Conservation (phyloP, 2,329 filamentous ascomycete species). For the Trichoderma endophyticum region DNA sequence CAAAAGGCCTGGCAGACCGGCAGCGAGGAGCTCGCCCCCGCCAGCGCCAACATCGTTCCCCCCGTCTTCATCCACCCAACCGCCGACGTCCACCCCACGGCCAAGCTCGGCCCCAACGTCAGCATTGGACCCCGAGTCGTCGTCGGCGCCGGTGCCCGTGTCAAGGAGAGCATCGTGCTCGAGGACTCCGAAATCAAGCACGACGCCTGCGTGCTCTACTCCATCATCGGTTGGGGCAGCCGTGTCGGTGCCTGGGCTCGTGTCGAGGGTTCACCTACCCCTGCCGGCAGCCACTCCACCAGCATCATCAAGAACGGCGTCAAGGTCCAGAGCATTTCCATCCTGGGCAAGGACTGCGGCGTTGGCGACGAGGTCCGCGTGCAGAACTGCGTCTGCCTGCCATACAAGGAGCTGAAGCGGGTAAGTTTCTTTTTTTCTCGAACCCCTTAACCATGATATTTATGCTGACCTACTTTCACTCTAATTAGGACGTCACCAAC, state of each 20-base stretch:
- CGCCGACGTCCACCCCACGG: conserved; percentile 85
- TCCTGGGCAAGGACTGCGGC: conserved; percentile 90
- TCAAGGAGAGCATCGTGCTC: conserved; percentile 95
- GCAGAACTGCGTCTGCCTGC: conserved; percentile 96
- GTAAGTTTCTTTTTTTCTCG: conserved; percentile 50
- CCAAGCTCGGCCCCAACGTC: conserved; percentile 95
- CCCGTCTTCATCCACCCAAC: conserved; percentile 95
- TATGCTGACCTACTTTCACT: background rate
- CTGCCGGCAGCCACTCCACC: conserved; percentile 82
- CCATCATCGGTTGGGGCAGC: conserved; percentile 96
- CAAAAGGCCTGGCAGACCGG: conserved; percentile 86
- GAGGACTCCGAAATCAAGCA: conserved; percentile 96
- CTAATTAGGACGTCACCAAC: conserved; percentile 71
- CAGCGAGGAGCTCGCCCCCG: conserved; percentile 72
- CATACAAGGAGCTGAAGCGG: conserved; percentile 96
- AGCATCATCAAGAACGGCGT: conserved; percentile 97
- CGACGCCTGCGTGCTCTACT: conserved; percentile 91
- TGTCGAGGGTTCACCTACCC: conserved; percentile 90
- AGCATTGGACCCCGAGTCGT: conserved; percentile 87
- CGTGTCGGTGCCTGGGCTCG: conserved; percentile 96
- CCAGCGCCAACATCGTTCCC: conserved; percentile 82
- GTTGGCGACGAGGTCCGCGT: conserved; percentile 93
- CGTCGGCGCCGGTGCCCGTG: conserved; percentile 80
- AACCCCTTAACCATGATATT: too few relatives aligned
- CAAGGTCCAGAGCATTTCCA: conserved; percentile 98